phyloP scores from a whole-genome alignment of 306 rosid genomes.

The Dryas alaskensis region DNA sequence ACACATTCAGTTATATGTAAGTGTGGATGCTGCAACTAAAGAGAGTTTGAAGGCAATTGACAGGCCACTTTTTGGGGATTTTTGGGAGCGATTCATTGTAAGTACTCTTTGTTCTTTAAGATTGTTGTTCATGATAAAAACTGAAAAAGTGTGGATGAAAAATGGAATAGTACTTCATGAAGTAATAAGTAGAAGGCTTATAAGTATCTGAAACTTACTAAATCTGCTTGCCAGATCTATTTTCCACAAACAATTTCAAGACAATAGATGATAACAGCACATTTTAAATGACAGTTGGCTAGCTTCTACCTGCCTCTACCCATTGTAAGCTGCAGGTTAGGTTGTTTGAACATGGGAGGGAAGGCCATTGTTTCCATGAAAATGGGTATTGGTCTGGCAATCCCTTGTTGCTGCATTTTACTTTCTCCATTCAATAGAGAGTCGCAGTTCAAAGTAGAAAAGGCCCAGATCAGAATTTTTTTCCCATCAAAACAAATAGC shows the following conservation, averaged over 20 bases:
- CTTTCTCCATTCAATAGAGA: neutral
- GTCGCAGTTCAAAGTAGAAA: neutral
- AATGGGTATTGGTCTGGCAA: neutral
- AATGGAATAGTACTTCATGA: no score
- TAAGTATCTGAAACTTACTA: no score
- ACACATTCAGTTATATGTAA: constrained; percentile 79
- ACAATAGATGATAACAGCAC: no score
- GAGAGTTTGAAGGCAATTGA: constrained; percentile 95
- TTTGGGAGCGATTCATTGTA: constrained; percentile 95
- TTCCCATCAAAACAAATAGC: neutral
- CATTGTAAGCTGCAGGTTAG: neutral
- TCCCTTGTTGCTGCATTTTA: neutral
- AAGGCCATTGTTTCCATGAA: neutral
- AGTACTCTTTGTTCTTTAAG: constrained; percentile 28
- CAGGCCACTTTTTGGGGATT: constrained; percentile 96
- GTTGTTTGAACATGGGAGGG: neutral
- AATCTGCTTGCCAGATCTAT: no score
- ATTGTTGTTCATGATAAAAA: no score
- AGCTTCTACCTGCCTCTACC: no score
- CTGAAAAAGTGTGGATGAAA: no score
- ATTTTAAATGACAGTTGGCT: no score
- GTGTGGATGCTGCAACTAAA: constrained; percentile 97
- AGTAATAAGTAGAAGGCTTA: no score
- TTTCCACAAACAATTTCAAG: no score
- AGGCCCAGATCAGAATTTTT: neutral